These are phyloP conservation scores for Stropharia rugosoannulata DNA, from an alignment of 768 basidiomycete genomes.

Conservation along the genomic window DNA sequence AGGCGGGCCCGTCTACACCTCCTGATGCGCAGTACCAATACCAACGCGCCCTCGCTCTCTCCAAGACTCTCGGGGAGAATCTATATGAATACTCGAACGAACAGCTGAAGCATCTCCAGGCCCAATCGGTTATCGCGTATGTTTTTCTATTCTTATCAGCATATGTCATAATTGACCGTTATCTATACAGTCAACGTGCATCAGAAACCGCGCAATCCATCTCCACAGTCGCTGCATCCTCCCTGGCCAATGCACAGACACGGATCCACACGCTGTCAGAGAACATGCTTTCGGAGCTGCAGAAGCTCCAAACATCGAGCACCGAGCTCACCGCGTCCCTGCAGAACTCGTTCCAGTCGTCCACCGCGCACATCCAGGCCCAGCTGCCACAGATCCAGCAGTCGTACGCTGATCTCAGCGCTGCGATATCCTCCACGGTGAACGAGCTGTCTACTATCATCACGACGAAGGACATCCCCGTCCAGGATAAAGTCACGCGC, in stretches of 20 bases:
- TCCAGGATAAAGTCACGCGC: slow-evolving; percentile 62
- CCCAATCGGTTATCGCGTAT: slow-evolving; percentile 65
- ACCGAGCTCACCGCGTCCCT: slow-evolving; percentile 45
- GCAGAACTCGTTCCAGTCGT: slow-evolving; percentile 31
- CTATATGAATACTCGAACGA: slow-evolving; percentile 66
- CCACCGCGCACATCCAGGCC: slow-evolving; percentile 35
- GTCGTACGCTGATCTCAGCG: slow-evolving; percentile 51
- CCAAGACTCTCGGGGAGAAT: slow-evolving; percentile 63
- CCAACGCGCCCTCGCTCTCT: slow-evolving; percentile 69
- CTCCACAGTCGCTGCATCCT: slow-evolving; percentile 56
- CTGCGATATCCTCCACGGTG: slow-evolving; percentile 43
- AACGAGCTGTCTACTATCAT: slow-evolving; percentile 55
- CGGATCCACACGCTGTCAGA: slow-evolving; percentile 62
- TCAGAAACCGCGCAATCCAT: slow-evolving; percentile 66
- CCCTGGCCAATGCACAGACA: slow-evolving; percentile 51
- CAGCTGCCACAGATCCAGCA: slow-evolving; percentile 62
- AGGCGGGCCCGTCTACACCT: slow-evolving; percentile 44
- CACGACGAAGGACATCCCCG: slow-evolving; percentile 50
- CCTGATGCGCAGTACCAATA: slow-evolving; percentile 71
- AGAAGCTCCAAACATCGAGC: slow-evolving; percentile 63
- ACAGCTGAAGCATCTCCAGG: slow-evolving; percentile 68
- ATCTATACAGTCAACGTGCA: slow-evolving; percentile 57
- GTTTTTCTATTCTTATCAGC: slow-evolving; percentile 22
- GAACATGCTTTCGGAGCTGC: slow-evolving; percentile 64
- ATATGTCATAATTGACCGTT: slow-evolving; percentile 4